Evolutionary conservation across 2,329 filamentous ascomycete species (phyloP).

Genomic region (Nemania serpens): DNA sequence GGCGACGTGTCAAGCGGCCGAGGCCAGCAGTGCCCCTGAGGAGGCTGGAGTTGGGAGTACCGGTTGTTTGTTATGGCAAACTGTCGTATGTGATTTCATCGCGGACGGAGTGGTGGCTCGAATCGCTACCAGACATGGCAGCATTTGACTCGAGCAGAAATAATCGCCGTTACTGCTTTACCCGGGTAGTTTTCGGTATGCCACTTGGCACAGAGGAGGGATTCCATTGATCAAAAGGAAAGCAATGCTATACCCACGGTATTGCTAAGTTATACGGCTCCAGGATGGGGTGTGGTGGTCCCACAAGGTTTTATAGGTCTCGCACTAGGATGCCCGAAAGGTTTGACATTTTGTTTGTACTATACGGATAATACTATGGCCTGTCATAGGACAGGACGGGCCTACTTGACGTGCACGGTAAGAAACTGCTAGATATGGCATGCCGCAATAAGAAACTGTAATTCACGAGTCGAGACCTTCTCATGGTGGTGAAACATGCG

Average conservation of each 20-base stretch:
- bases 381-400: neutral
- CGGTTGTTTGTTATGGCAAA: slow-evolving; percentile 4
- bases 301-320: neutral
- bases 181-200: slow-evolving; percentile 2
- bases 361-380: slow-evolving; percentile 15
- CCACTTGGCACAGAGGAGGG: neutral
- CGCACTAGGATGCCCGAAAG: neutral
- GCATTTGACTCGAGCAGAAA: neutral
- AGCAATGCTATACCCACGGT: neutral
- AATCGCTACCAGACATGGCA: neutral
- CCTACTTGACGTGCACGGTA: neutral
- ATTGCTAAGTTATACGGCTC: neutral
- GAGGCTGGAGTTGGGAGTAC: slow-evolving; percentile 13
- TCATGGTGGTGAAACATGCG: neutral
- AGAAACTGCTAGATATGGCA: neutral
- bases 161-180: slow-evolving; percentile 8
- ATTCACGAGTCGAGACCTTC: neutral
- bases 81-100: neutral
- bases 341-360: slow-evolving; percentile 15
- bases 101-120: slow-evolving; percentile 1
- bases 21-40: neutral
- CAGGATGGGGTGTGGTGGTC: neutral
- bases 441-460: slow-evolving; percentile 2
- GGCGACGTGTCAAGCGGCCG: slow-evolving; percentile 4
- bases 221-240: slow-evolving; percentile 3